phyloP scores from a whole-genome alignment of 371 early-diverging fungal genomes.

The Apophysomyces elegans region DNA sequence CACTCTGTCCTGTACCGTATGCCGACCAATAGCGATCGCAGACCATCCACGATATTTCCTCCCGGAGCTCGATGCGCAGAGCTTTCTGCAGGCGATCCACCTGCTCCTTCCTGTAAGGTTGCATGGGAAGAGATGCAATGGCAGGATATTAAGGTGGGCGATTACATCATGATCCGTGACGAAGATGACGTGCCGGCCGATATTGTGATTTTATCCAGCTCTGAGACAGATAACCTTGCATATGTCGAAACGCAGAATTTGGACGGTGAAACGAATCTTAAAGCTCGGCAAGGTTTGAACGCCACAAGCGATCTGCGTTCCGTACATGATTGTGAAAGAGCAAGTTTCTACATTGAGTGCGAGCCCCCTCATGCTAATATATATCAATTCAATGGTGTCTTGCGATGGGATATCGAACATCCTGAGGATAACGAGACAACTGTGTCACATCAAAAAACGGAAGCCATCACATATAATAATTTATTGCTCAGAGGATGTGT shows the following conservation, averaged over 20 bases:
- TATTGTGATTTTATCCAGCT: conserved; percentile 69
- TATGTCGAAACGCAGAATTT: conserved; percentile 86
- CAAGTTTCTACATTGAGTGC: conserved; percentile 70
- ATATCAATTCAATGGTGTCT: conserved; percentile 75
- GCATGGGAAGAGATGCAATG: conserved; percentile 63
- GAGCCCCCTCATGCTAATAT: conserved; percentile 82
- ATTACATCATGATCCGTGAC: conserved; percentile 83
- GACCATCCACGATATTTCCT: conserved; percentile 21
- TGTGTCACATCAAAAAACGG: conserved; percentile 48
- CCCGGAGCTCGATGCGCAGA: conserved; percentile 21
- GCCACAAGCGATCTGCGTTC: conserved; percentile 40
- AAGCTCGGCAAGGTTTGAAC: conserved; percentile 57
- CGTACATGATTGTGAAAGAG: conserved; percentile 60
- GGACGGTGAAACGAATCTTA: conserved; percentile 90
- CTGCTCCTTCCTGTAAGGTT: conserved; percentile 27
- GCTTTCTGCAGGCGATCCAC: conserved; percentile 25
- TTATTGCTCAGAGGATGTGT: conserved; percentile 92
- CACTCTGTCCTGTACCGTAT: conserved; percentile 52
- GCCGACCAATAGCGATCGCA: conserved; percentile 15
- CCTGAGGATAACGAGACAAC: conserved; percentile 28
- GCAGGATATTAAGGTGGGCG: conserved; percentile 91
- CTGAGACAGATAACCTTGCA: conserved; percentile 66
- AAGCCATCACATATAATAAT: conserved; percentile 61
- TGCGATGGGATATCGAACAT: conserved; percentile 53
- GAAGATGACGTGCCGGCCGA: conserved; percentile 95